Percentiles rank a stretch among this genome's conserved stretches.
phyloP scores from a whole-genome alignment of 768 basidiomycete species.

The Tylopilus plumbeoviolaceoides region DNA sequence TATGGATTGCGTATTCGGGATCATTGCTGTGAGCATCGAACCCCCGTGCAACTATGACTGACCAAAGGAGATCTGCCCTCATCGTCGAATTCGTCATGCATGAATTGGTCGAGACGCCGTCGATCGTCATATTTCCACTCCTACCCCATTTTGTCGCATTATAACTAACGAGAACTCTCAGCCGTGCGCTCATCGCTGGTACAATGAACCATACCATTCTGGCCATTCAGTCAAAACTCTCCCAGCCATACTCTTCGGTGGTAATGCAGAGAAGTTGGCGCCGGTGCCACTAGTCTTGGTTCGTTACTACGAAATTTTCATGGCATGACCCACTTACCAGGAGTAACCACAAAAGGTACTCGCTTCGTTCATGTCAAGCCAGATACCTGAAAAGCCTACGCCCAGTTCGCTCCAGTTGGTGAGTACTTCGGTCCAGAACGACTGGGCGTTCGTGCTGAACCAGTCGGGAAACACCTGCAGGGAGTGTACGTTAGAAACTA shows the following conservation, averaged over 20 bases:
- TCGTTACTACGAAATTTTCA: not conserved
- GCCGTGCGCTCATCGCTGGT: not conserved
- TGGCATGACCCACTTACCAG: conserved; percentile 32
- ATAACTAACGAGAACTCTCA: conserved; percentile 48
- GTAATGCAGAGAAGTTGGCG: conserved; percentile 48
- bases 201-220: conserved; percentile 46
- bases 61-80: conserved; percentile 24
- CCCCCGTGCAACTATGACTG: conserved; percentile 45
- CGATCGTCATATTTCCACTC: conserved; percentile 69
- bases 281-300: conserved; percentile 38
- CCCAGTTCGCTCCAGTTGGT: conserved; percentile 48
- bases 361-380: conserved; percentile 68
- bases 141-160: conserved; percentile 56
- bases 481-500: not conserved
- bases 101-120: conserved; percentile 52
- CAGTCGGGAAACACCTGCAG: conserved; percentile 55
- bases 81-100: conserved; percentile 15
- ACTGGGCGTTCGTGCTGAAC: conserved; percentile 47
- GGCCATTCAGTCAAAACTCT: conserved; percentile 35
- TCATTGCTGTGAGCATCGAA: conserved; percentile 44
- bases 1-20: conserved; percentile 70
- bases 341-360: conserved; percentile 60
- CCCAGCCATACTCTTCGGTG: not conserved
- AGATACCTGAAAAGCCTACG: conserved; percentile 56
- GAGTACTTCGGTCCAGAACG: conserved; percentile 58